phyloP scores from a whole-genome alignment of 352 stramenopile species.

The Phytophthora hybrid region DNA sequence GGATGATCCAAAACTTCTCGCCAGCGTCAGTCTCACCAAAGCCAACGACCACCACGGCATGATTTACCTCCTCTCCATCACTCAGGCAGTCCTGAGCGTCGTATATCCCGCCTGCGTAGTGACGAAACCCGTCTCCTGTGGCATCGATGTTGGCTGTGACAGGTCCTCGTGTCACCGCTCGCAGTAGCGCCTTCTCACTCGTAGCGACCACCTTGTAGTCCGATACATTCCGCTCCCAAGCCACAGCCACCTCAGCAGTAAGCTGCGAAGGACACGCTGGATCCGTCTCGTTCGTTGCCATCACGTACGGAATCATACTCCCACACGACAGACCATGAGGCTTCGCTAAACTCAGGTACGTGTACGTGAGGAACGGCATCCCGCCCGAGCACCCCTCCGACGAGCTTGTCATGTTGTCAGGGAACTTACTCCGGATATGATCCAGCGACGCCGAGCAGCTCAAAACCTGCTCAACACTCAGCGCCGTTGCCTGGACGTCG shows the following conservation, averaged over 20 bases:
- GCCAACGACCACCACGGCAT: conserved; percentile 88
- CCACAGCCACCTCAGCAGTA: conserved; percentile 51
- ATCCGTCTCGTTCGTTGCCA: conserved; percentile 68
- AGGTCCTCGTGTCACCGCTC: conserved; percentile 67
- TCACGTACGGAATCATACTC: conserved; percentile 76
- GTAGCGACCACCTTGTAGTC: conserved; percentile 64
- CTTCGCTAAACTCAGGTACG: conserved; percentile 72
- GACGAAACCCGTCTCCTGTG: conserved; percentile 77
- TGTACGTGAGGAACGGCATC: conserved; percentile 91
- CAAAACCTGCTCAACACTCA: conserved; percentile 89
- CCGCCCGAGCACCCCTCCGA: conserved; percentile 87
- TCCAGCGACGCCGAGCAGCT: conserved; percentile 78
- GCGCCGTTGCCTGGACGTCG: conserved; percentile 61
- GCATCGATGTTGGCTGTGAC: conserved; percentile 86
- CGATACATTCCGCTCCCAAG: conserved; percentile 54
- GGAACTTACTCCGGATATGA: conserved; percentile 79
- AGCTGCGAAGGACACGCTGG: conserved; percentile 46
- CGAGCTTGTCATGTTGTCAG: conserved; percentile 76
- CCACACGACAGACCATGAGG: conserved; percentile 84
- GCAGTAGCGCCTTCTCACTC: conserved; percentile 69
- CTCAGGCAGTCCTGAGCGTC: conserved; percentile 80
- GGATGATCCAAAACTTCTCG: conserved; percentile 90
- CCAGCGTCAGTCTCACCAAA: conserved; percentile 79
- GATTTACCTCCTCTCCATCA: conserved; percentile 84
- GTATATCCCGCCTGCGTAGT: conserved; percentile 89